A percentile compares a stretch with the other conserved stretches of the same genome.
These are phyloP conservation scores for Daldinia caldariorum DNA, from an alignment of 495 filamentous ascomycete genomes.

Conservation along the genomic window DNA sequence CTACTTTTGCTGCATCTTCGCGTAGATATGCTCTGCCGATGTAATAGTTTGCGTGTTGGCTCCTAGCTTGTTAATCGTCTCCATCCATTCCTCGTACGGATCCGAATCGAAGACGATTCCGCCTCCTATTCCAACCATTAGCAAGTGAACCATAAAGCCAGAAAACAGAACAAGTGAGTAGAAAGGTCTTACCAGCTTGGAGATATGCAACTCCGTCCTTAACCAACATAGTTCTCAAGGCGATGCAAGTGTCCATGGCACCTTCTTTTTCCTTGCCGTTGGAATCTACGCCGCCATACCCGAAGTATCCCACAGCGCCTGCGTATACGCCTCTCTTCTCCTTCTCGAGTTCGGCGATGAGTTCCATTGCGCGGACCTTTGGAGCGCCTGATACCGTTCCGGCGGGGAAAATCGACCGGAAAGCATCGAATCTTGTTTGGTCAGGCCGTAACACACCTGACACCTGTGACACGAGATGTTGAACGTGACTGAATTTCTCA, in stretches of 20 bases:
- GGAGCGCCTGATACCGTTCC: slow-evolving; percentile 94
- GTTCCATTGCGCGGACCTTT: slow-evolving; percentile 95
- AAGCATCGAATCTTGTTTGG: slow-evolving; percentile 93
- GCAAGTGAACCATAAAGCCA: not conserved
- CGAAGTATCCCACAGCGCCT: slow-evolving; percentile 95
- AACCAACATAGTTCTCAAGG: slow-evolving; percentile 93
- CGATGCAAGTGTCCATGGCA: slow-evolving; percentile 98
- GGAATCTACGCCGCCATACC: slow-evolving; percentile 67
- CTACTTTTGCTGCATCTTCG: slow-evolving; percentile 47
- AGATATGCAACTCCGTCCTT: slow-evolving; percentile 93
- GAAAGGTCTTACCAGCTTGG: slow-evolving; percentile 71
- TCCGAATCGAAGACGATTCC: slow-evolving; percentile 98
- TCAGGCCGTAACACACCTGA: slow-evolving; percentile 82
- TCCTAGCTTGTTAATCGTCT: slow-evolving; percentile 96
- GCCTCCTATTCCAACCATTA: slow-evolving; percentile 65
- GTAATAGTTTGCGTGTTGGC: slow-evolving; percentile 89
- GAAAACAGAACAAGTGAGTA: not conserved
- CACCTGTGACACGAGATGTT: slow-evolving; percentile 95
- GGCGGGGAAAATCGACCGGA: slow-evolving; percentile 94
- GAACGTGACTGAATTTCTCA: slow-evolving; percentile 94
- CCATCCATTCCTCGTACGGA: slow-evolving; percentile 91
- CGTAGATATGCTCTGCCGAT: slow-evolving; percentile 80
- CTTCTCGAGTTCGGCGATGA: slow-evolving; percentile 91
- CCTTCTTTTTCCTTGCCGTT: slow-evolving; percentile 66
- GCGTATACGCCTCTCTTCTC: slow-evolving; percentile 97